Conservation (phyloP, 129 eudicot species). For the Gnaphalium uliginosum region DNA sequence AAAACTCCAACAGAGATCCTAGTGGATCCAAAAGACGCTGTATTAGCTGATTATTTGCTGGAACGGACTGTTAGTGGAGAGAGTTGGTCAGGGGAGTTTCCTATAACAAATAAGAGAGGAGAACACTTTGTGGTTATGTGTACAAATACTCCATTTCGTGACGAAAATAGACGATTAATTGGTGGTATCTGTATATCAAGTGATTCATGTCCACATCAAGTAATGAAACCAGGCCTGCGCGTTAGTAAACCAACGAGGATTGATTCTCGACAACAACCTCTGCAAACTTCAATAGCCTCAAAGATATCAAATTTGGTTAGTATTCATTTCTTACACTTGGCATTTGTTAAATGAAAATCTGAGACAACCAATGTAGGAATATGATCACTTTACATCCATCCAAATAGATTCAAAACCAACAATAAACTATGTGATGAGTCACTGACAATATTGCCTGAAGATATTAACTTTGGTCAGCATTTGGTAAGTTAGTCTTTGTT, state of each 20-base stretch:
- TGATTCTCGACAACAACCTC: constrained; percentile 86
- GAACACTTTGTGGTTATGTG: constrained; percentile 47
- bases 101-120: constrained; percentile 68
- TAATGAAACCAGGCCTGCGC: constrained; percentile 32
- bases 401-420: too few relatives aligned
- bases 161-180: constrained; percentile 59
- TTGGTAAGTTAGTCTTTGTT: too few relatives aligned
- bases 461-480: too few relatives aligned
- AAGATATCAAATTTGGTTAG: constrained; percentile 85
- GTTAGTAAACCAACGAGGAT: constrained; percentile 47
- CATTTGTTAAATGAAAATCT: too few relatives aligned
- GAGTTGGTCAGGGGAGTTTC: constrained; percentile 84
- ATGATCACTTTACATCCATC: too few relatives aligned
- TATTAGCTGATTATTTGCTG: constrained; percentile 47
- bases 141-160: constrained; percentile 73
- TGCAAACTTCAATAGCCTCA: constrained; percentile 76
- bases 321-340: neutral
- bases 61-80: constrained; percentile 53
- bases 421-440: too few relatives aligned
- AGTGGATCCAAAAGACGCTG: constrained; percentile 43
- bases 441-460: too few relatives aligned
- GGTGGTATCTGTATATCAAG: constrained; percentile 73
- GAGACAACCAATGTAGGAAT: too few relatives aligned
- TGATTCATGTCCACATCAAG: constrained; percentile 64
- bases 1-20: constrained; percentile 52